phyloP scores from a whole-genome alignment of 2,329 filamentous ascomycete species.

The Ophiostoma ulmi region DNA sequence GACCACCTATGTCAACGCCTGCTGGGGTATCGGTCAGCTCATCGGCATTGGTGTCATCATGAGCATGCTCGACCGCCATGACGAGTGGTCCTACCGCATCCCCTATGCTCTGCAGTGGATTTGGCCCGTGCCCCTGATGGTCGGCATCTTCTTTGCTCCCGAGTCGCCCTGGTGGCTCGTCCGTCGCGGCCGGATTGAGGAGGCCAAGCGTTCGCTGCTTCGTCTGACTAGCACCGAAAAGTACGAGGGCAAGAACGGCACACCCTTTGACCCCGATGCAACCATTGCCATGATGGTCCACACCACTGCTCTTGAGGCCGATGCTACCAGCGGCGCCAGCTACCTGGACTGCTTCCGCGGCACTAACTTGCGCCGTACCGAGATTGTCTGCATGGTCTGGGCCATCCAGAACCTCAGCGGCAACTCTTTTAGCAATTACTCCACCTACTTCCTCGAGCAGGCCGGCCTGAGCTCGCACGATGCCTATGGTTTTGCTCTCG shows the following conservation, averaged over 20 bases:
- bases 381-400: constrained; percentile 60
- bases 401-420: constrained; percentile 60
- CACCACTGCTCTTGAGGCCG: constrained; percentile 73
- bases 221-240: constrained; percentile 52
- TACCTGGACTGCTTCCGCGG: constrained; percentile 84
- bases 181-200: constrained; percentile 56
- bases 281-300: constrained; percentile 90
- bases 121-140: constrained; percentile 63
- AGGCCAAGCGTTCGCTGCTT: constrained; percentile 61
- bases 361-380: constrained; percentile 70
- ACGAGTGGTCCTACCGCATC: constrained; percentile 59
- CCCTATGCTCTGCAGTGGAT: constrained; percentile 71
- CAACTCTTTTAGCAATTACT: constrained; percentile 61
- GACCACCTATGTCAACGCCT: constrained; percentile 71
- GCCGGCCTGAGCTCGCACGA: constrained; percentile 50
- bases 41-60: constrained; percentile 70
- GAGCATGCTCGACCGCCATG: constrained; percentile 57
- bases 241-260: constrained; percentile 44
- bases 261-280: constrained; percentile 74
- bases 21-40: constrained; percentile 71
- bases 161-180: constrained; percentile 75
- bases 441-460: constrained; percentile 58
- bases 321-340: constrained; percentile 60
- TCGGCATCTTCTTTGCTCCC: constrained; percentile 63
- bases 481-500: constrained; percentile 57